Evolutionary conservation across 345 rosid species (phyloP).

Genomic region (Ailanthus altissimus): DNA sequence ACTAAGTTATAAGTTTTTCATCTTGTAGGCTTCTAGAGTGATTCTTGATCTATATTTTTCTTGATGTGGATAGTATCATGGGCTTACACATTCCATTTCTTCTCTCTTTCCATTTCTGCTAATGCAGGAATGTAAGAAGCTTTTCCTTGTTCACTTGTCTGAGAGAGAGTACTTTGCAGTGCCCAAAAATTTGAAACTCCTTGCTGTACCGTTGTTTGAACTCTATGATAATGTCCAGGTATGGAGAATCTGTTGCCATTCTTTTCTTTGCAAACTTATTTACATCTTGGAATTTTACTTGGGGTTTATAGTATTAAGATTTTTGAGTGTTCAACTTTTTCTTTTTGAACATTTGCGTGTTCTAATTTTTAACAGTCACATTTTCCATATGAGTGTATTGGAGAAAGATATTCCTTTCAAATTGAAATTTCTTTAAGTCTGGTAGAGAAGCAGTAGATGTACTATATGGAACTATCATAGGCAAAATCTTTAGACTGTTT

Average conservation of each 20-base stretch:
- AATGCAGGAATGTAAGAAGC: conserved; percentile 96
- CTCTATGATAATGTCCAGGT: conserved; percentile 98
- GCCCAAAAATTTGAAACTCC: conserved; percentile 95
- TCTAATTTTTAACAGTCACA: not conserved
- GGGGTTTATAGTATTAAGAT: not conserved
- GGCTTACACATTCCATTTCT: conserved; percentile 18
- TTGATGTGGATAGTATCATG: not conserved
- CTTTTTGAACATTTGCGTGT: too few species aligned
- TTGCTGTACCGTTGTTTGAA: conserved; percentile 94
- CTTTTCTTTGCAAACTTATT: not conserved
- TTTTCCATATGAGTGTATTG: not conserved
- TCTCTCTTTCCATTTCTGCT: conserved; percentile 15
- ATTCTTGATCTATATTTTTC: conserved; percentile 1
- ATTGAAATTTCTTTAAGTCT: not conserved
- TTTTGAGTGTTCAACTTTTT: not conserved
- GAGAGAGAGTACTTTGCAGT: conserved; percentile 98
- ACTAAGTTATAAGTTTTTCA: not conserved
- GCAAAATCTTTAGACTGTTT: not conserved
- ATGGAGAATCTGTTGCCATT: conserved; percentile 3
- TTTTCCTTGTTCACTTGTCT: conserved; percentile 85
- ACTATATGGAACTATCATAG: not conserved
- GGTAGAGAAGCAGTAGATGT: not conserved
- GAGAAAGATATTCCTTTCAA: not conserved
- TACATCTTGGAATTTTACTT: not conserved
- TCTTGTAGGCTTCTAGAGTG: not conserved